A percentile compares a stretch with the other conserved stretches of the same genome.
phyloP scores from a whole-genome alignment of 129 eudicot genomes.

The Solidago caesia region DNA sequence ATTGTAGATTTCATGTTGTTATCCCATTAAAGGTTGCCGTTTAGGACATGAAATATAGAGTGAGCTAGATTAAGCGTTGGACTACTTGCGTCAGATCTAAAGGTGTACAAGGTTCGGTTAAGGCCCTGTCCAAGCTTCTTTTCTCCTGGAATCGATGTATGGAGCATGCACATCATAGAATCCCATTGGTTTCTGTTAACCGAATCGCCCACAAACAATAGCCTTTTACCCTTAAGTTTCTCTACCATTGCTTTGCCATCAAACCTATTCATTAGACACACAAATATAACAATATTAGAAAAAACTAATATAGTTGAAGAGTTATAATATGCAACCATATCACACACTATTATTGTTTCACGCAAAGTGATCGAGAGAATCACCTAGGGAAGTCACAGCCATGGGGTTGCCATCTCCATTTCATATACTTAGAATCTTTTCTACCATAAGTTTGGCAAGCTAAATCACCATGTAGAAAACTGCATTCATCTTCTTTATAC shows the following conservation, averaged over 20 bases:
- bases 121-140: conserved; percentile 30
- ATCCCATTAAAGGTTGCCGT: no score
- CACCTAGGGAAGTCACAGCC: conserved; percentile 42
- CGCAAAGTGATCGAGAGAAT: conserved; percentile 1
- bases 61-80: no score
- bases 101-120: conserved; percentile 50
- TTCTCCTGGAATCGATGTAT: conserved; percentile 40
- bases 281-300: not conserved
- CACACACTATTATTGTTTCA: not conserved
- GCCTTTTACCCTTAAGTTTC: conserved; percentile 56
- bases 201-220: conserved; percentile 77
- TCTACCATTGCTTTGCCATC: conserved; percentile 57
- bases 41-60: not conserved
- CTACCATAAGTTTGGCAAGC: conserved; percentile 47
- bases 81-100: conserved; percentile 43
- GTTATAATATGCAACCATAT: not conserved
- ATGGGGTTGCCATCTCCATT: conserved; percentile 53
- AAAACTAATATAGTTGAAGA: not conserved
- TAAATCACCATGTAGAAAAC: conserved; percentile 27
- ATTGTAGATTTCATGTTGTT: no score
- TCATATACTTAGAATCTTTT: conserved; percentile 40
- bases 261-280: conserved; percentile 38
- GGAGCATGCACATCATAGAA: conserved; percentile 70
- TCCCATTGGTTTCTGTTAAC: conserved; percentile 77
- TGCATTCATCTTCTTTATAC: conserved; percentile 34